Base-by-base conservation (phyloP, 116 monocot genomes). In the Zostera marina region DNA sequence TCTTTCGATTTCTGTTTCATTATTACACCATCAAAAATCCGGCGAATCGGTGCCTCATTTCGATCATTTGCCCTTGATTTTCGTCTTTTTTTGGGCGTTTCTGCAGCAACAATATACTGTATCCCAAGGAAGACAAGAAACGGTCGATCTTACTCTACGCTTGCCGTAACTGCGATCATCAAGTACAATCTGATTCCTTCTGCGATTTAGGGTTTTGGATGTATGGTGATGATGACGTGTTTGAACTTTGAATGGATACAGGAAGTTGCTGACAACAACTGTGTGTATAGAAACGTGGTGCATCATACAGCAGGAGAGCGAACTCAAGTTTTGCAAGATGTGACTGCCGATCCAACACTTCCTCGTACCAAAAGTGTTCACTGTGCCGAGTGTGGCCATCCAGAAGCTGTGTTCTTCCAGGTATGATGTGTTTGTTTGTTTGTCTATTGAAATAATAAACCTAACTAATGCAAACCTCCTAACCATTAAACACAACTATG, bases 271-370 rank as follows among this genome's bases (percentile, higher is more conserved):
- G 80, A 92, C 41, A 65, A 74, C 69, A 75, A 80, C 63, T 83
- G 91, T 69, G 91, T 92, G 2, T 92, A 86, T 54, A 72, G 91
- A 71, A 85, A 92, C 65, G 83, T 64, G 62, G 70, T 92, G 9
- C 65, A 73, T 60, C 91, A 92, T 44, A 57, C 79, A 44, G 69
- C 52, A 22, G 75, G 70, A 4, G 91, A 92, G 54, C 65, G 65
- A 22, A 92, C 86, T 19, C 91, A 92, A 67, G 69, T 85, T n/a
- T 59, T 86, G 53, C 86, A 92, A 56, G 91, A 92, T 71, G 91
- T 83, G 38, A 67, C 85, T 58, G 66, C 74, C 16, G 91, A 92
- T 63, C 86, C 86, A 19, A 86, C 91, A 41, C 78, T 92, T 58
- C 86, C 91, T 58, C 79, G 82, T 44, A 91, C 91, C 0, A 91